phyloP scores from a whole-genome alignment of 192 early-diverging fungal species.

The Diversispora epigaea region DNA sequence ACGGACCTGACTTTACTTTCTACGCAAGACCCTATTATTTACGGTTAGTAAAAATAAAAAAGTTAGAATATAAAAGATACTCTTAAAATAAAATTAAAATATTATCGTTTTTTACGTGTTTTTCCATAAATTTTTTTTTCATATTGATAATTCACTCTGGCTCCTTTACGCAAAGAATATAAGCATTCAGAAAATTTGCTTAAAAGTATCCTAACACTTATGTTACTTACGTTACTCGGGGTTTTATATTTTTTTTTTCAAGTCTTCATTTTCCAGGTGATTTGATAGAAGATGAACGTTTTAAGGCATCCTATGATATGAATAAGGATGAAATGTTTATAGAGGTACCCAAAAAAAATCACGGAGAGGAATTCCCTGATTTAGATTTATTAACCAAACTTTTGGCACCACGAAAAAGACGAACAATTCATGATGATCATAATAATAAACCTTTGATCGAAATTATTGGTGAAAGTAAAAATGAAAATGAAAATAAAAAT shows the following conservation, averaged over 20 bases:
- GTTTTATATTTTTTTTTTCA: neutral
- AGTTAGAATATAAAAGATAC: neutral
- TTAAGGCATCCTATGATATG: constrained; percentile 79
- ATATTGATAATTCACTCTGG: too few species aligned
- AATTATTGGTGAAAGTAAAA: constrained; percentile 46
- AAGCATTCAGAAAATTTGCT: too few species aligned
- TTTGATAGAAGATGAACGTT: constrained; percentile 82
- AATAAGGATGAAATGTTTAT: constrained; percentile 71
- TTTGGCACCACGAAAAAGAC: constrained; percentile 53
- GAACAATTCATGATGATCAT: constrained; percentile 32
- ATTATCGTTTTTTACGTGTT: neutral
- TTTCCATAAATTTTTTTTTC: neutral
- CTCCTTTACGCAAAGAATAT: too few species aligned
- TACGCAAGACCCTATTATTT: constrained; percentile 90
- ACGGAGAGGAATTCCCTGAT: constrained; percentile 81
- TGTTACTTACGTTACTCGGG: neutral
- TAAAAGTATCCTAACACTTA: too few species aligned
- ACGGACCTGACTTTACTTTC: constrained; percentile 84
- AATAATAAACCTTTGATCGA: constrained; percentile 57
- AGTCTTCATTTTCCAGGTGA: constrained; percentile 76
- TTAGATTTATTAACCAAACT: constrained; percentile 87
- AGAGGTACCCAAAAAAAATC: constrained; percentile 73
- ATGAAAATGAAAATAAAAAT: too few species aligned
- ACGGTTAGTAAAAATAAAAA: constrained; percentile 45
- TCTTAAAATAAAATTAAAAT: neutral